Base-by-base conservation (phyloP, 345 rosid species). In the Eucalyptus regnans region DNA sequence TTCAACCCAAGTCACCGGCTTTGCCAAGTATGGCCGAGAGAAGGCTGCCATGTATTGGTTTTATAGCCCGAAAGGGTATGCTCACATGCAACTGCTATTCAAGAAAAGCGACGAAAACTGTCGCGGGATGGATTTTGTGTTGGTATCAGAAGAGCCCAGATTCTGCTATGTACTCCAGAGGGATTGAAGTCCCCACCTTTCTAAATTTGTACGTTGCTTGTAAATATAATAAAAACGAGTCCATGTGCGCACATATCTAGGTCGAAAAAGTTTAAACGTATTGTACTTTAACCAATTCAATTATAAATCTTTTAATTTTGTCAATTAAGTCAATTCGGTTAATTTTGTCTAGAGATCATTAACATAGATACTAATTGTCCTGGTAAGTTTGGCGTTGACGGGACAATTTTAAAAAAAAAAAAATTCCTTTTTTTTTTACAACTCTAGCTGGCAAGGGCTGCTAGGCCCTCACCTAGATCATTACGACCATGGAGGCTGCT, bases 371-470 rank as follows among this genome's bases (percentile, higher is more conserved):
- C 0, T 18, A 0, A 52, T 2, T 44, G 9, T 44, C 46, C 7
- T 52, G 2, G 10, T 52, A 52, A 9, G 20, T 3, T 2, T 8
- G 4, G 22, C 4, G 2, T 0, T 1, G 1, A 52, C 0, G 0
- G 4, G 23, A 52, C 9, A 52, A 17, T 17, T 52, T 52, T 51
- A 51, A 16, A 50, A 33, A 33, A 33, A 33, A 33, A 33, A 33
- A 33, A 33, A 33, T 33, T 33, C 43, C 43, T 41, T 43, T 43
- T 9, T 9, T 14, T 15, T 51, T 51, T 52, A 18, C 23, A 3
- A 52, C 58, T 3, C 58, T 52, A 52, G 10, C 58, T 1, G 3
- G 2, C 4, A 18, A 51, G 17, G 54, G 54, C 22, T 1, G 0
- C 4, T 6, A 0, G 58, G 58, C 58, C 58, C 58, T 52, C 25